Evolutionary conservation across 495 filamentous ascomycete species (phyloP).

Genomic region (Aspergillus ostianus): DNA sequence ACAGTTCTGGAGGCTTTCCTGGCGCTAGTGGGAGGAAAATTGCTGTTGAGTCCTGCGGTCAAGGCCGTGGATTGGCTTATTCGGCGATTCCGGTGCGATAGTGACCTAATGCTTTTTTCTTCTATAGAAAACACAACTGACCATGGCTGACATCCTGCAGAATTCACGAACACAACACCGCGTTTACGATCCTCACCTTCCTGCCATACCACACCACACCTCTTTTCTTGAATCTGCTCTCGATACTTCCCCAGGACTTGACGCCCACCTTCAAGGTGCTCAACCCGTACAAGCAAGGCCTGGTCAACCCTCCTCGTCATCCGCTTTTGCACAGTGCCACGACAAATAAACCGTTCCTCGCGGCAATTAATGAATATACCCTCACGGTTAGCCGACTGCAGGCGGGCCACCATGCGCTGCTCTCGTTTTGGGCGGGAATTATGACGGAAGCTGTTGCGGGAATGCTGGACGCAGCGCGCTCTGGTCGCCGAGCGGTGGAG

Average conservation of each 20-base stretch:
- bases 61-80: conserved; percentile 95
- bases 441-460: conserved; percentile 76
- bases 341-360: conserved; percentile 67
- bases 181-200: conserved; percentile 77
- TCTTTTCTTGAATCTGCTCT: conserved; percentile 75
- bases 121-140: background rate
- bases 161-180: conserved; percentile 86
- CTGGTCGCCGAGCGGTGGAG: conserved; percentile 65
- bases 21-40: conserved; percentile 66
- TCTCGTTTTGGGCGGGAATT: conserved; percentile 86
- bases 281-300: conserved; percentile 73
- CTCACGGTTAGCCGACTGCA: conserved; percentile 63
- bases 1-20: conserved; percentile 76
- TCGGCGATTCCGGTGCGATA: conserved; percentile 76
- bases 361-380: conserved; percentile 70
- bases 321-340: conserved; percentile 76
- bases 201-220: conserved; percentile 86
- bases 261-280: conserved; percentile 79
- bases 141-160: conserved; percentile 50
- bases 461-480: conserved; percentile 72
- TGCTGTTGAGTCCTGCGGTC: conserved; percentile 79
- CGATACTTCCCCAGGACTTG: conserved; percentile 71
- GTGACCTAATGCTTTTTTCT: background rate
- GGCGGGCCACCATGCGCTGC: conserved; percentile 69
- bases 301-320: conserved; percentile 71